Percentiles rank a stretch among this genome's conserved stretches.
Conservation (phyloP, 2,329 filamentous ascomycete genomes). For the Lecanicillium sp. region DNA sequence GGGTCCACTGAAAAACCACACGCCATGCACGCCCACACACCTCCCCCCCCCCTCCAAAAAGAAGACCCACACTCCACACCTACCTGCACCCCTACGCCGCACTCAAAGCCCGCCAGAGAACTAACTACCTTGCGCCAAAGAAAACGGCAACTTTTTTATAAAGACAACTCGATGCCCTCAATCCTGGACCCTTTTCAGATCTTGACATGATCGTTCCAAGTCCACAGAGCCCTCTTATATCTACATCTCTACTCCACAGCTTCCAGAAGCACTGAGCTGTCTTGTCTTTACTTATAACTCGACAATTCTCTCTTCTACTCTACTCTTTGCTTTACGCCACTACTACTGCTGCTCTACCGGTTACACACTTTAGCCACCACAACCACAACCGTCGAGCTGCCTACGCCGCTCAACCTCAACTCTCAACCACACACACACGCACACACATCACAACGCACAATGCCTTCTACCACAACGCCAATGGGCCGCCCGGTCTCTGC, state of each 20-base stretch:
- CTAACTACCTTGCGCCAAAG: too few relatives aligned
- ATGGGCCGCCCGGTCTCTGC: slow-evolving; percentile 39
- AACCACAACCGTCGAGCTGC: neutral
- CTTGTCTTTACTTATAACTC: neutral
- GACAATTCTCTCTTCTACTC: too few relatives aligned
- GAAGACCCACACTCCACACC: neutral
- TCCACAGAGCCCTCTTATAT: neutral
- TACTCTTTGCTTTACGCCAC: too few relatives aligned
- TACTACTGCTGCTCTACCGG: too few relatives aligned
- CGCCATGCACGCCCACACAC: neutral
- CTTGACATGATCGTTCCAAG: slow-evolving; percentile 10
- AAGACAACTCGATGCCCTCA: slow-evolving; percentile 5
- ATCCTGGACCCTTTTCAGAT: slow-evolving; percentile 1
- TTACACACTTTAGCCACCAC: slow-evolving; percentile 15
- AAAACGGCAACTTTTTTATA: slow-evolving; percentile 1
- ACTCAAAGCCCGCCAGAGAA: neutral
- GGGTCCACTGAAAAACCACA: too few relatives aligned
- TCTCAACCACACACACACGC: slow-evolving; percentile 4
- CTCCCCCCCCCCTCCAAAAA: neutral
- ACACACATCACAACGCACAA: slow-evolving; percentile 4
- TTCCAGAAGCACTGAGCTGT: neutral
- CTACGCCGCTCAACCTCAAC: slow-evolving; percentile 7
- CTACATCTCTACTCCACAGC: neutral
- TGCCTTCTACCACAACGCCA: slow-evolving; percentile 14
- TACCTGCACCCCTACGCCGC: neutral